A percentile compares a stretch with the other conserved stretches of the same genome.
Conservation (phyloP, 352 stramenopile genomes). For the Peronosclerospora sorghi region DNA sequence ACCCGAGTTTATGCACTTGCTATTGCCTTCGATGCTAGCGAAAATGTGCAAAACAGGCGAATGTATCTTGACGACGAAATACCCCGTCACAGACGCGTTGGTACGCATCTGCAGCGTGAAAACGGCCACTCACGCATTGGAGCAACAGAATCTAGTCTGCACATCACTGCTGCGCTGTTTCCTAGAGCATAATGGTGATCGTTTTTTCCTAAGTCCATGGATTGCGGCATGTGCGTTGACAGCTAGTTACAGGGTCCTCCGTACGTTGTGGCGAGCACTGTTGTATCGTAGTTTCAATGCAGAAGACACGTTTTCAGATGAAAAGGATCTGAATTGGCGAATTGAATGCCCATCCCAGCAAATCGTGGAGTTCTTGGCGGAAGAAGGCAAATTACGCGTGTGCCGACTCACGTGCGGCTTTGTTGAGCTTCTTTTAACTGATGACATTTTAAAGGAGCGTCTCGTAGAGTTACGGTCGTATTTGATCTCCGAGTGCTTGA, state of each 20-base stretch:
- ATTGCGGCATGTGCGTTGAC: conserved; percentile 49
- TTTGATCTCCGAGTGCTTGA: conserved; percentile 36
- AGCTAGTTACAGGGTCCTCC: conserved; percentile 45
- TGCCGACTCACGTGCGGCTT: conserved; percentile 33
- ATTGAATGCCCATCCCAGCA: conserved; percentile 34
- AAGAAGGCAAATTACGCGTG: conserved; percentile 31
- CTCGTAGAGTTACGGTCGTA: conserved; percentile 21
- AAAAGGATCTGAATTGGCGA: conserved; percentile 22
- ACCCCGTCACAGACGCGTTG: conserved; percentile 60
- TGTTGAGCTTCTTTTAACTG: conserved; percentile 27
- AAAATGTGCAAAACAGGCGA: conserved; percentile 59
- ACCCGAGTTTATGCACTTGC: conserved; percentile 54
- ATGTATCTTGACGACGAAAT: conserved; percentile 42
- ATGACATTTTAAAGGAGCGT: conserved; percentile 19
- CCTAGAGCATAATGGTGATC: conserved; percentile 66
- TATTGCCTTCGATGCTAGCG: conserved; percentile 59
- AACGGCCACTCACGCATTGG: conserved; percentile 7
- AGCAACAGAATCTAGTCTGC: conserved; percentile 54
- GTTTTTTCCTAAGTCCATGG: conserved; percentile 62
- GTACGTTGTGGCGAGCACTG: conserved; percentile 34
- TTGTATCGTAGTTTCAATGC: conserved; percentile 11
- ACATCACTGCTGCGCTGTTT: conserved; percentile 62
- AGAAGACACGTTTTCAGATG: conserved; percentile 1
- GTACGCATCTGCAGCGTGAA: conserved; percentile 24
- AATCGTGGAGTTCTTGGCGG: conserved; percentile 37